Percentiles rank a stretch among this genome's conserved stretches.
These are phyloP conservation scores for Hyaloscypha hepaticicola DNA, from an alignment of 495 filamentous ascomycete species.

Conservation along the genomic window DNA sequence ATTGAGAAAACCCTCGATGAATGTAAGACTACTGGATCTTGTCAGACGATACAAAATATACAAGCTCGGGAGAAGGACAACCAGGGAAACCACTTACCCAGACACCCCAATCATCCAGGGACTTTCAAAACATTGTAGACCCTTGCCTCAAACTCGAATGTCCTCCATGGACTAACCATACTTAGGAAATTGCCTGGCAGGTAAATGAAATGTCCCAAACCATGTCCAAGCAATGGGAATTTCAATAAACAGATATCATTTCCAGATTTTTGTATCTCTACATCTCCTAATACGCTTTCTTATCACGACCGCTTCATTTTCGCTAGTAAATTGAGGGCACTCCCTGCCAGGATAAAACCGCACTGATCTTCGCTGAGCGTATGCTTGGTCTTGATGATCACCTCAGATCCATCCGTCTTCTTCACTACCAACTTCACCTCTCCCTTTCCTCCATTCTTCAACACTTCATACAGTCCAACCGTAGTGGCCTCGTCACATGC, in stretches of 20 bases:
- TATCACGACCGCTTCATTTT: constrained; percentile 31
- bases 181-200: too few species aligned
- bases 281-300: background rate
- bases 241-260: background rate
- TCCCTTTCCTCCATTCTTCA: constrained; percentile 76
- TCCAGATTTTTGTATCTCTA: background rate
- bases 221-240: background rate
- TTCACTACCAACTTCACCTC: constrained; percentile 66
- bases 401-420: constrained; percentile 61
- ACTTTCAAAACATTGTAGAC: too few species aligned
- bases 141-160: too few species aligned
- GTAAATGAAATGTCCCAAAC: background rate
- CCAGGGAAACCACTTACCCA: too few species aligned
- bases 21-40: too few species aligned
- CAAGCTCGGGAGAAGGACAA: too few species aligned
- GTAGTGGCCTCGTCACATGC: constrained; percentile 82
- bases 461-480: constrained; percentile 76
- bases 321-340: constrained; percentile 83
- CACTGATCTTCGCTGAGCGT: constrained; percentile 85
- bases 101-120: too few species aligned
- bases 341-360: constrained; percentile 87
- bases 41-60: too few species aligned
- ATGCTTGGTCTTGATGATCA: constrained; percentile 66
- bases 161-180: too few species aligned
- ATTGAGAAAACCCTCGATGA: too few species aligned